Percentiles rank a stretch among this genome's conserved stretches.
These are phyloP conservation scores for Achaetomiella virescens DNA, from an alignment of 495 filamentous ascomycete species.

Conservation along the genomic window DNA sequence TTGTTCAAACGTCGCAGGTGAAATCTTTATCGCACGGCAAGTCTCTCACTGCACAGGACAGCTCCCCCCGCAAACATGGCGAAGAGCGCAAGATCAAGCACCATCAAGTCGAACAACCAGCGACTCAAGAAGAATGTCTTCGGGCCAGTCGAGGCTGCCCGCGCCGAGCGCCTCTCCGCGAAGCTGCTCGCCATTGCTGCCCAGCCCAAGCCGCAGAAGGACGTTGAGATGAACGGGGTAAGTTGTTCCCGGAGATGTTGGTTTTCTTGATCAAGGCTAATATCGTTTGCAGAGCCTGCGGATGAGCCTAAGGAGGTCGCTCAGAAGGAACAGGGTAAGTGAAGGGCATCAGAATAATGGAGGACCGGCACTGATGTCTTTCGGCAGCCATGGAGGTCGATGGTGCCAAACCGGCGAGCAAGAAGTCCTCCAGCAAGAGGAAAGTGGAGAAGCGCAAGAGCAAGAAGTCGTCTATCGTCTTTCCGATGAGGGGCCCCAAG, in stretches of 20 bases:
- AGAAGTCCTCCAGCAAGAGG: conserved; percentile 33
- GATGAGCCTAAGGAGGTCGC: conserved; percentile 18
- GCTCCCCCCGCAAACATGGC: conserved; percentile 63
- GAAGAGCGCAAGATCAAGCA: conserved; percentile 68
- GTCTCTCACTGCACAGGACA: background rate
- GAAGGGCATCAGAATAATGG: background rate
- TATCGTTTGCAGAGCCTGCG: conserved; percentile 7
- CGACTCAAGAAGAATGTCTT: conserved; percentile 72
- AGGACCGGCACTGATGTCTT: conserved; percentile 13
- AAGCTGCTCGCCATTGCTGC: conserved; percentile 70
- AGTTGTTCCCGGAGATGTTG: background rate
- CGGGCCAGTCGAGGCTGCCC: conserved; percentile 66
- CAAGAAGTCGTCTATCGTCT: conserved; percentile 48
- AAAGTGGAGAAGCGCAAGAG: conserved; percentile 39
- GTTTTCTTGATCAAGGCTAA: conserved; percentile 2
- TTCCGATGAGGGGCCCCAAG: conserved; percentile 45
- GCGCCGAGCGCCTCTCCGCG: conserved; percentile 70
- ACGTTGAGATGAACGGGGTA: conserved; percentile 33
- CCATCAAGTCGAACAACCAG: conserved; percentile 69
- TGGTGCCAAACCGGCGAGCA: conserved; percentile 25
- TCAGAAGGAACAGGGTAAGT: conserved; percentile 34
- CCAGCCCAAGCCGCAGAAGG: conserved; percentile 52
- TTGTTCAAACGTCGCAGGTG: background rate
- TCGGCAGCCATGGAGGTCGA: conserved; percentile 45
- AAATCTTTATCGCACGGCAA: background rate